Percentiles rank a stretch among this genome's conserved stretches.
Evolutionary conservation across 2,329 filamentous ascomycete species (phyloP).

Genomic region (Grosmannia serpens): DNA sequence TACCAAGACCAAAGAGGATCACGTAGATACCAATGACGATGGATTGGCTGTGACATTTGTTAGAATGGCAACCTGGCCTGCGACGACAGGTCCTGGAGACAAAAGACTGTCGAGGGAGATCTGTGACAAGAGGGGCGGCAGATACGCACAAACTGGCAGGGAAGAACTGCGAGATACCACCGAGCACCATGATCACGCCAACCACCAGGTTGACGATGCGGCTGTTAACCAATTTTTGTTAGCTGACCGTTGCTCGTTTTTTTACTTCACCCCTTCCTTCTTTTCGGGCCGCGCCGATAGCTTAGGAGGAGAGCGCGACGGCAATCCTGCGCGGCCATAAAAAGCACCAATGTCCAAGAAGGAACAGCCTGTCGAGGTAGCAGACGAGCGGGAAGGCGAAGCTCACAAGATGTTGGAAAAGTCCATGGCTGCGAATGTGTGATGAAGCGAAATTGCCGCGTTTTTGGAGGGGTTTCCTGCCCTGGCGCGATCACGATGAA

Average conservation of each 20-base stretch:
- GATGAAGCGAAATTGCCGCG: not conserved
- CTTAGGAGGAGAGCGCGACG: not conserved
- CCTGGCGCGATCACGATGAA: not conserved
- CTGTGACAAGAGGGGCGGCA: not conserved
- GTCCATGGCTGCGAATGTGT: constrained; percentile 51
- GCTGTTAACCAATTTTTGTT: constrained; percentile 34
- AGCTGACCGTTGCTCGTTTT: not conserved
- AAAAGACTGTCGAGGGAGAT: not conserved
- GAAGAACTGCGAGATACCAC: constrained; percentile 67
- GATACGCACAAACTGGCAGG: constrained; percentile 43
- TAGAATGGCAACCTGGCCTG: not conserved
- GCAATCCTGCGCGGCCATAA: not conserved
- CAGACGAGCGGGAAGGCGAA: constrained; percentile 6
- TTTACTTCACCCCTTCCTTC: not conserved
- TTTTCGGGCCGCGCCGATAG: not conserved
- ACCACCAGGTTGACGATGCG: constrained; percentile 89
- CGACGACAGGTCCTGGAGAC: not conserved
- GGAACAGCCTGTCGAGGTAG: not conserved
- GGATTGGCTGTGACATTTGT: constrained; percentile 38
- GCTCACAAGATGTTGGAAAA: constrained; percentile 86
- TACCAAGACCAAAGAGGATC: constrained; percentile 80
- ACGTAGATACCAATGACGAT: constrained; percentile 79
- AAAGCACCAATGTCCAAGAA: not conserved
- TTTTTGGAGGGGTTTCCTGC: not conserved
- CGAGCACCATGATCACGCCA: constrained; percentile 76